phyloP scores from a whole-genome alignment of 208 protist genomes.

The Sergeia podlipaevii region DNA sequence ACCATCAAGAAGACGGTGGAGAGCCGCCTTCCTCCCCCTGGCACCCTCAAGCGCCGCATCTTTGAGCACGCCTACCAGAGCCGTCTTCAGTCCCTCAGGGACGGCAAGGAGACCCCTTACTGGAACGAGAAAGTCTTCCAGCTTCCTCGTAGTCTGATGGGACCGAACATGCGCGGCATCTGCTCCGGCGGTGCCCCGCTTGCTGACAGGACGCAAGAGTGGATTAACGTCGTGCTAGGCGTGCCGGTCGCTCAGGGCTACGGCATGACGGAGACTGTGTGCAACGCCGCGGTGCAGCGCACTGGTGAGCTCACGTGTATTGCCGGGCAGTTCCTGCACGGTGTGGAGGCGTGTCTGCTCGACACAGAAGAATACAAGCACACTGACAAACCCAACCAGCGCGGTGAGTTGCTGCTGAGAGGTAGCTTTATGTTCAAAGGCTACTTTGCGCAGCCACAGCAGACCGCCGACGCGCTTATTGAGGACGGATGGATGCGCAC shows the following conservation, averaged over 20 bases:
- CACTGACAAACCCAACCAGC: conserved; percentile 70
- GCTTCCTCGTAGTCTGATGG: conserved; percentile 42
- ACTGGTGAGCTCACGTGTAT: conserved; percentile 56
- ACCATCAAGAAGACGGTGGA: conserved; percentile 85
- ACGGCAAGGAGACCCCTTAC: conserved; percentile 78
- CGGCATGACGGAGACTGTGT: conserved; percentile 88
- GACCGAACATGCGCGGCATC: conserved; percentile 57
- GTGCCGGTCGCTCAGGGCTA: conserved; percentile 77
- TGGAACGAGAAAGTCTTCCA: conserved; percentile 86
- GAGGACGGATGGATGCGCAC: conserved; percentile 84
- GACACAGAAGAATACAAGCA: conserved; percentile 89
- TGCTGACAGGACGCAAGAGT: conserved; percentile 76
- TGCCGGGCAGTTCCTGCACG: conserved; percentile 63
- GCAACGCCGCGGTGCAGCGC: conserved; percentile 61
- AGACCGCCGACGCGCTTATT: conserved; percentile 68
- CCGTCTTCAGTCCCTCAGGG: conserved; percentile 52
- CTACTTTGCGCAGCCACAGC: conserved; percentile 83
- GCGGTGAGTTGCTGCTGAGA: conserved; percentile 84
- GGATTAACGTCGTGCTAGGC: conserved; percentile 74
- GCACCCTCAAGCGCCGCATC: conserved; percentile 58
- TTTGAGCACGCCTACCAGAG: conserved; percentile 71
- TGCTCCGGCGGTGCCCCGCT: conserved; percentile 83
- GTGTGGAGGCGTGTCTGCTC: conserved; percentile 87
- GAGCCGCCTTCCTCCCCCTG: conserved; percentile 45
- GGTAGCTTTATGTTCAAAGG: conserved; percentile 76